Percentiles rank a stretch among this genome's conserved stretches.
These are phyloP conservation scores for Fusarium lyarnte DNA, from an alignment of 2,329 filamentous ascomycete species.

Conservation along the genomic window DNA sequence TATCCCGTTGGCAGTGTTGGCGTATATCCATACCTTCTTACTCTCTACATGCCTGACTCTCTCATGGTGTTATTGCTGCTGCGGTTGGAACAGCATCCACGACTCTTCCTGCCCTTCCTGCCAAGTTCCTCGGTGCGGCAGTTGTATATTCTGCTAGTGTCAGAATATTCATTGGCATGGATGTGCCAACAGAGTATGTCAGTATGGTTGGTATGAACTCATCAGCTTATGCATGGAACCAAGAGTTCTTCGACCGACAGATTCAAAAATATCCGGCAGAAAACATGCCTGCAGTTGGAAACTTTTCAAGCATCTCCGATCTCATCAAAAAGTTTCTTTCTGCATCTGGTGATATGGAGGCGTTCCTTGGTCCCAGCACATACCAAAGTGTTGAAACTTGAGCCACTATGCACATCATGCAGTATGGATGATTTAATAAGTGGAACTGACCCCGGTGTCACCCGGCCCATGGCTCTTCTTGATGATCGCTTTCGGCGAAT, in stretches of 20 bases:
- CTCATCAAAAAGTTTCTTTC: neutral
- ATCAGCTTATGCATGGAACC: neutral
- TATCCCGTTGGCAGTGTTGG: neutral
- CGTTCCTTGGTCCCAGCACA: neutral
- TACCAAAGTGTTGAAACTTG: neutral
- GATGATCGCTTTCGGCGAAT: neutral
- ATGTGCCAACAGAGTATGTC: rapidly evolving
- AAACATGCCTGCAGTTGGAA: neutral
- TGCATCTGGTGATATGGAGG: neutral
- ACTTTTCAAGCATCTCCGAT: rapidly evolving
- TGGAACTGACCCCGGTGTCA: neutral
- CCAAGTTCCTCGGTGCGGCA: rapidly evolving
- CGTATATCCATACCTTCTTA: rapidly evolving
- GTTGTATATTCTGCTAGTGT: rapidly evolving
- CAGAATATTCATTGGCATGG: rapidly evolving
- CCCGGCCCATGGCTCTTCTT: neutral
- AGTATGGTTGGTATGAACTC: neutral
- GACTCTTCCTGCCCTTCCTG: rapidly evolving
- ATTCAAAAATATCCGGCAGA: neutral
- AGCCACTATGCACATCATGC: neutral
- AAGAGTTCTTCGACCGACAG: neutral
- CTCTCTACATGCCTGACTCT: rapidly evolving
- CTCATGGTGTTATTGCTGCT: neutral
- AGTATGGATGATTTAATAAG: neutral
- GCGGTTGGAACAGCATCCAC: rapidly evolving